Evolutionary conservation across 331 rosid genomes (phyloP).

Genomic region (Stylosanthes scabra): DNA sequence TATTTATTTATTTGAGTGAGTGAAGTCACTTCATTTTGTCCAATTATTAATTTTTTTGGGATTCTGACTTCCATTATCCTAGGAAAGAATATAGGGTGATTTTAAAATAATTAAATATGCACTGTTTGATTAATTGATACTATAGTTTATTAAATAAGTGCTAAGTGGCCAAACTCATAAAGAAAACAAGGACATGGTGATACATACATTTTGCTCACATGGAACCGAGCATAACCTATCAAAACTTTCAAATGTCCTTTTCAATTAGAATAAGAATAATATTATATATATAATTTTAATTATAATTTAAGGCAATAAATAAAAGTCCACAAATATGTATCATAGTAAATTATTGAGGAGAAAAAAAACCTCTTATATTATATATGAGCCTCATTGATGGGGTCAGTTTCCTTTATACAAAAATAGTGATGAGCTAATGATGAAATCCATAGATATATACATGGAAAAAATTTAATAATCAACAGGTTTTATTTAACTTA

Average conservation of each 20-base stretch:
- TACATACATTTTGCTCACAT: constrained; percentile 20
- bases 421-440: constrained; percentile 10
- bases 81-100: constrained; percentile 29
- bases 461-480: too few species aligned
- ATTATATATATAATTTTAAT: neutral
- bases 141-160: constrained; percentile 40
- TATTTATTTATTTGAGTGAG: constrained; percentile 10
- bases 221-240: constrained; percentile 24
- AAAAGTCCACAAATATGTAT: constrained; percentile 15
- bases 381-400: constrained; percentile 27
- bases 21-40: constrained; percentile 45
- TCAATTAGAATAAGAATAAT: constrained; percentile 29
- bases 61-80: constrained; percentile 52
- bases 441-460: neutral
- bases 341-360: constrained; percentile 11
- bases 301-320: neutral
- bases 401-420: constrained; percentile 29
- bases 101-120: neutral
- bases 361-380: constrained; percentile 34
- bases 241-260: constrained; percentile 2
- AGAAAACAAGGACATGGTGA: constrained; percentile 30
- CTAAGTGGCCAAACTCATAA: constrained; percentile 44
- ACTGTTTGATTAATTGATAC: constrained; percentile 32
- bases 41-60: constrained; percentile 8
- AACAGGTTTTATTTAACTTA: too few species aligned